Percentiles rank a stretch among this genome's conserved stretches.
Evolutionary conservation across 31 red algal species (phyloP).

Genomic region (Asparagopsis taxiformis): DNA sequence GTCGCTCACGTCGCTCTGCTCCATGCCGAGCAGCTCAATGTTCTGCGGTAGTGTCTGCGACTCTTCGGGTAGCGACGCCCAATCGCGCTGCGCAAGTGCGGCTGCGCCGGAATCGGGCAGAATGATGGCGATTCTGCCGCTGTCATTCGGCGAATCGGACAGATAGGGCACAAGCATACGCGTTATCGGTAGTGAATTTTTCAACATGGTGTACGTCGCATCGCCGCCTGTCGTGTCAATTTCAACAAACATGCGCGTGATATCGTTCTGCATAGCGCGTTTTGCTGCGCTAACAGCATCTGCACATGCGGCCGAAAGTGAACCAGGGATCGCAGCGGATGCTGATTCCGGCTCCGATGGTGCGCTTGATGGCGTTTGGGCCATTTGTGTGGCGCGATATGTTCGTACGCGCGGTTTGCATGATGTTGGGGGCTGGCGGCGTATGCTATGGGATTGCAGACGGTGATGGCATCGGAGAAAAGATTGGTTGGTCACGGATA

Average conservation of each 20-base stretch:
- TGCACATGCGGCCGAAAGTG: slow-evolving; percentile 3
- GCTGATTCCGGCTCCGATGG: background rate
- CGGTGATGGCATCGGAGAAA: background rate
- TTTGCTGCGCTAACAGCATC: slow-evolving; percentile 9
- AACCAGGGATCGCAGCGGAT: slow-evolving; percentile 33
- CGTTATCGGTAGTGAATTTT: slow-evolving; percentile 60
- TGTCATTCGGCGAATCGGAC: background rate
- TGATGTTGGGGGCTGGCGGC: background rate
- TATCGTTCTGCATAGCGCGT: slow-evolving; percentile 7
- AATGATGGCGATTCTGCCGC: slow-evolving; percentile 5
- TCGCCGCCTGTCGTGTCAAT: slow-evolving; percentile 74
- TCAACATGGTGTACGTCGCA: slow-evolving; percentile 72
- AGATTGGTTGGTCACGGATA: background rate
- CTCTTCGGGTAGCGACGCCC: slow-evolving; percentile 5
- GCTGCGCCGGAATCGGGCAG: slow-evolving; percentile 81
- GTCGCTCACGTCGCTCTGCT: background rate
- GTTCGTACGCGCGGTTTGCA: background rate
- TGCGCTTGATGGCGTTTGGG: background rate
- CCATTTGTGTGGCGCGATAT: background rate
- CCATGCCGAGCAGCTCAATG: slow-evolving; percentile 26
- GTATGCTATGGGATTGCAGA: background rate
- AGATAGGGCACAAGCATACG: slow-evolving; percentile 19
- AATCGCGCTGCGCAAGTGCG: slow-evolving; percentile 69
- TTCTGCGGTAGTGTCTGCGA: background rate
- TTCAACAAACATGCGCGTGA: slow-evolving; percentile 51